Evolutionary conservation across 495 filamentous ascomycete genomes (phyloP), one percentile per base, ranked within the genome.

Genomic region (Daldinia caldariorum): DNA sequence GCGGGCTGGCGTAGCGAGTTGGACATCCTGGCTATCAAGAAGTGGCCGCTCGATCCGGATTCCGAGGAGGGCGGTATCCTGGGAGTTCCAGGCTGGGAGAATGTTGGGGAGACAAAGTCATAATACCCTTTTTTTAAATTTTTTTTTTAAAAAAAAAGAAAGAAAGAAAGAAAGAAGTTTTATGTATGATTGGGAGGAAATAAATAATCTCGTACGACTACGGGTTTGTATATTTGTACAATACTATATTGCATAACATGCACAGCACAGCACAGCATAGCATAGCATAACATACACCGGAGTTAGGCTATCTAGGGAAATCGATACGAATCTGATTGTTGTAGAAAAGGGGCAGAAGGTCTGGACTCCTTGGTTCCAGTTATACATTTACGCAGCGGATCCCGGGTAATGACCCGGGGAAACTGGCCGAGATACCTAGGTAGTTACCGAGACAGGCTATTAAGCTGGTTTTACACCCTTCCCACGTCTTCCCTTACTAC

Each of bases 1-100:
- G 87, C 84, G 3, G 94, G 94, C 0, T 94, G 87, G 84, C 77
- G 80, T 54, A 90, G 87, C 16, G 83, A 84, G 20, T 70, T 94
- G 31, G 82, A 79, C 22, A 83, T 88, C 54, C 74, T 84, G 37
- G 83, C 91, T 6, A 59, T 91, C 18, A 83, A 88, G 59, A 92
- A 90, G 77, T 99, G 95, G 95, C 82, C 87, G 7, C 83, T 97
- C 58, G 94, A 96, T 75, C 77, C 85, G 32, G 67, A 69, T 20
- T 83, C 80, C 14, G 80, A 84, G 18, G 88, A 88, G 8, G 82
- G 83, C 1, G 85, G 85, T 5, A 81, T 87, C 12, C 45, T 88
- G 29, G 83, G 82, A 0, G 77, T 70, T 7, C 69, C 55, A 10
- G 83, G 83, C 5, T 86, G 84, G 85, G 43, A 10, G 58, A 69